Percentiles rank a stretch among this genome's conserved stretches.
phyloP scores from a whole-genome alignment of 129 eudicot genomes.

The Arctium minus region DNA sequence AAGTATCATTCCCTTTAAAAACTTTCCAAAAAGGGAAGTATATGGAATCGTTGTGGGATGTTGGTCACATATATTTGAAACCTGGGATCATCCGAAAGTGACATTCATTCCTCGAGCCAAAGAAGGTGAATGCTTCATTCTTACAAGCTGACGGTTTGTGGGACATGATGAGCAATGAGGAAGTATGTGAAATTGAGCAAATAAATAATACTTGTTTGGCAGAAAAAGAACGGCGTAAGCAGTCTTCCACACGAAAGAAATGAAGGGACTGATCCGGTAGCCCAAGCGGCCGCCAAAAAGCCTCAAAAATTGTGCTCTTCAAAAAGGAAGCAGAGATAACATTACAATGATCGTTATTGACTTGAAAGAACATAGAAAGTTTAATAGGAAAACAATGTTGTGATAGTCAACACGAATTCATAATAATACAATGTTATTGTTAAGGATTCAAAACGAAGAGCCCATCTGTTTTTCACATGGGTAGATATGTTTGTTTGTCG shows the following conservation, averaged over 20 bases:
- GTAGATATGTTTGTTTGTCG: not conserved
- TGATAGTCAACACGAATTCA: not conserved
- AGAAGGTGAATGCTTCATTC: conserved; percentile 57
- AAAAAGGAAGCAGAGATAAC: conserved; percentile 70
- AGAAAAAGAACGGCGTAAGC: conserved; percentile 43
- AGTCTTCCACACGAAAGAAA: conserved; percentile 36
- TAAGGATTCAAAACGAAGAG: not conserved
- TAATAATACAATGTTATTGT: conserved; percentile 13
- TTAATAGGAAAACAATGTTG: conserved; percentile 37
- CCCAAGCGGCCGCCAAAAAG: conserved; percentile 54
- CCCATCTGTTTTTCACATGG: conserved; percentile 7
- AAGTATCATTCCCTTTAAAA: not conserved
- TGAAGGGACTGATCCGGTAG: conserved; percentile 47
- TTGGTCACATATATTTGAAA: conserved; percentile 59
- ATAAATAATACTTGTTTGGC: conserved; percentile 59
- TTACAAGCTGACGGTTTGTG: conserved; percentile 62
- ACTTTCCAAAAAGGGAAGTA: not conserved
- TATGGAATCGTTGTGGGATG: conserved; percentile 1
- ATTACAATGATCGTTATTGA: conserved; percentile 53
- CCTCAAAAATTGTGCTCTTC: conserved; percentile 51
- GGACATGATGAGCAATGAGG: conserved; percentile 69
- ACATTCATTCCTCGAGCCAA: conserved; percentile 50
- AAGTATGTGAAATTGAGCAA: conserved; percentile 55
- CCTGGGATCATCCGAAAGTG: conserved; percentile 72
- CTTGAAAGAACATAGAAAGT: conserved; percentile 53